These are phyloP conservation scores for Pseudogymnoascus sp. DNA, from an alignment of 2,329 filamentous ascomycete genomes.

Conservation along the genomic window DNA sequence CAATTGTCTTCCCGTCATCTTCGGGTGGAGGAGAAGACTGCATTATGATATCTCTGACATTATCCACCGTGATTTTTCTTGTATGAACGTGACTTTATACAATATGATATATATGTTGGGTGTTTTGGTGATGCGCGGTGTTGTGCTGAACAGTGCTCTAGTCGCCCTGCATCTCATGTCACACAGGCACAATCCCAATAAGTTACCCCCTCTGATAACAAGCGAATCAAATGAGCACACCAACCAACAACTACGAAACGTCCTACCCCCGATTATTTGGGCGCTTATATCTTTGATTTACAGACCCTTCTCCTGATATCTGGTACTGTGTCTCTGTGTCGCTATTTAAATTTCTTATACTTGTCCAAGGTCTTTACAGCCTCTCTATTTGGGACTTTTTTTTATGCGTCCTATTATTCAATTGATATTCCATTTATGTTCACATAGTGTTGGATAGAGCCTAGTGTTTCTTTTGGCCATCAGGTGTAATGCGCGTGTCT, in stretches of 20 bases:
- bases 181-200: not conserved
- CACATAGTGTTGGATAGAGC: not conserved
- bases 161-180: not conserved
- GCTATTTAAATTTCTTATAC: not conserved
- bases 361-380: not conserved
- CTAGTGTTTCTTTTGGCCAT: not conserved
- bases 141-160: not conserved
- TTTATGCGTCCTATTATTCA: not conserved
- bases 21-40: not conserved
- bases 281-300: constrained; percentile 3
- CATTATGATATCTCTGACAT: not conserved
- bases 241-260: not conserved
- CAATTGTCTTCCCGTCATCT: not conserved
- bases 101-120: not conserved
- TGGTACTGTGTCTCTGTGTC: not conserved
- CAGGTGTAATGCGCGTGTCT: not conserved
- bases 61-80: not conserved
- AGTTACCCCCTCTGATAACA: constrained; percentile 5
- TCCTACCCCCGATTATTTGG: not conserved
- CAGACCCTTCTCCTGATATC: not conserved
- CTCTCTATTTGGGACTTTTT: not conserved
- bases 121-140: not conserved
- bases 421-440: not conserved
- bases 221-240: constrained; percentile 1
- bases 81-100: not conserved